Evolutionary conservation across 441 rosid genomes (phyloP), one percentile per base, ranked within the genome.

Genomic region (Aleurites moluccanus): DNA sequence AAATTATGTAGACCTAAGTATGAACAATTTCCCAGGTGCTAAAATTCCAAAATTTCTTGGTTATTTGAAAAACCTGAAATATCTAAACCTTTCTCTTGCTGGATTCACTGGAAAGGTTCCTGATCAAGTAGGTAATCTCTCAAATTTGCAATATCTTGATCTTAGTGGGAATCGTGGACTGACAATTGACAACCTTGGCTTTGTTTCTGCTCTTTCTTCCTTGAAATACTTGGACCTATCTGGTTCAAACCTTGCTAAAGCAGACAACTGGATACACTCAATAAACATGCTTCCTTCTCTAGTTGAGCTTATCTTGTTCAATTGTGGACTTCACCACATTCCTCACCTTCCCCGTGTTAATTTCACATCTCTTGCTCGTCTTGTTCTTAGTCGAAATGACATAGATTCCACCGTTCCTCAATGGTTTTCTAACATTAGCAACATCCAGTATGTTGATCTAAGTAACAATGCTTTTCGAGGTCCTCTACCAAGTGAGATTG

Each of bases 361-460:
- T 75, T 53, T 73, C 33, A 72, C 82, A 61, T 69, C 78, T 18
- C 77, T 78, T 52, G 38, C 68, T 0, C 42, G 64, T 21, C 55
- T 83, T 55, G 74, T 68, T 69, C 49, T 80, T 8, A 59, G 77
- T 13, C n/a, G 8, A 6, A 83, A 83, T 63, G 0, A 40, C 55
- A 83, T 88, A 74, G 79, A 60, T 62, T 71, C 87, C 75, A 49
- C 77, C 13, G 74, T 79, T 4, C 57, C 80, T 4, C 35, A 11
- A 0, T 80, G 80, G 85, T 11, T 84, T 44, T 71, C 72, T 23
- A 74, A 78, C 38, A 30, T 80, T 1, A 64, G 67, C 8, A 47
- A 23, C 10, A 79, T 82, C 63, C 74, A 21, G 6, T 4, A 49
- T 68, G 78, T 78, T 40, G 63, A 81, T 73, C 70, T 78, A 61